Evolutionary conservation across 2,329 filamentous ascomycete genomes (phyloP), one percentile per base, ranked within the genome.

Genomic region (Ophiostoma pallidulum): DNA sequence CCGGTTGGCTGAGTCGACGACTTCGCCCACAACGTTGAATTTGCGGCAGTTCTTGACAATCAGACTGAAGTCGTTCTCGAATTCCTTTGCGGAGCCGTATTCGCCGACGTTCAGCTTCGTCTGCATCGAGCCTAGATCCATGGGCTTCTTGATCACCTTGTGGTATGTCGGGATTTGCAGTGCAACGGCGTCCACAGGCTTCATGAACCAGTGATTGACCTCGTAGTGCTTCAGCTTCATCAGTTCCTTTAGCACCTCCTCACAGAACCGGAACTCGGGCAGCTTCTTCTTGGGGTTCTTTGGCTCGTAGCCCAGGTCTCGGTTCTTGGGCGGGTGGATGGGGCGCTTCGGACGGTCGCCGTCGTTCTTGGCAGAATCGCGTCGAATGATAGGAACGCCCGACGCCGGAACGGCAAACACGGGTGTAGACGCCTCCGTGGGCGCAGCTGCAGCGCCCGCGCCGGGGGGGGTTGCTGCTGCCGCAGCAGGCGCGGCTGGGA

Each of bases 101-200:
- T 88, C 78, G 22, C 89, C 88, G 12, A 73, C 72, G 56, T 83
- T 79, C 35, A 96, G 73, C 65, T 94, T 94, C 36, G 74, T 73
- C 31, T 77, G 73, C 60, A 95, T 84, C n/a, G 87, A 95, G 14
- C 76, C 73, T 42, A 96, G 72, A 63, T 98, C 91, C 91, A 97
- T 98, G 0, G 92, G 92, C 62, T 90, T 88, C 72, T 95, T 97
- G 68, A 98, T 89, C 52, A 97, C 73, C 59, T 84, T 88, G 63
- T 92, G 87, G 62, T 98, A 98, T 20, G 84, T 83, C 1, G 92
- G 92, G 51, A 97, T 96, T 62, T 91, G 89, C 46, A 97, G 71
- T 0, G 90, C 91, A 31, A 97, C 90, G 0, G 92, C 89, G 61
- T 98, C 92, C 18, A 98, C 92, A 0, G 92, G 86, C 8, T 77